Conservation (phyloP, 306 rosid species). For the Vigna nakashimae region DNA sequence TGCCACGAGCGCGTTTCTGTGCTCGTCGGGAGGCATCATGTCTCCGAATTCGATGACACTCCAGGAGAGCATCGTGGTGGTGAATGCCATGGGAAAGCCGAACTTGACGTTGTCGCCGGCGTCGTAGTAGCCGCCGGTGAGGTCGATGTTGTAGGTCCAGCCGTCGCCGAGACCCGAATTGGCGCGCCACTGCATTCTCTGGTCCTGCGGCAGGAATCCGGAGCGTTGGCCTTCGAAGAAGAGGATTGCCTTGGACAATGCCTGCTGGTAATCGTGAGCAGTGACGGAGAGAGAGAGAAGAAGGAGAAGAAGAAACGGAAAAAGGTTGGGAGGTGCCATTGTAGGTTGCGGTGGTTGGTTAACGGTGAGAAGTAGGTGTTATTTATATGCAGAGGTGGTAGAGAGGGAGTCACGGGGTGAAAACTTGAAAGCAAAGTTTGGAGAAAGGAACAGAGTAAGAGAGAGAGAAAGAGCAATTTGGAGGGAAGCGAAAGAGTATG, state of each 20-base stretch:
- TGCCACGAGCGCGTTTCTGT: conserved; percentile 65
- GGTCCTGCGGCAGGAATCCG: conserved; percentile 74
- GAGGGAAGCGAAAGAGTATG: conserved; percentile 40
- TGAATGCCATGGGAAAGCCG: conserved; percentile 93
- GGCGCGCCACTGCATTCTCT: conserved; percentile 68
- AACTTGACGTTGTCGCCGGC: conserved; percentile 96
- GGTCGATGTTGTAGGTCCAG: conserved; percentile 69
- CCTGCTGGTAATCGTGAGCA: conserved; percentile 68
- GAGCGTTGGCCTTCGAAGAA: conserved; percentile 96
- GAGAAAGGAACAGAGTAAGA: not conserved
- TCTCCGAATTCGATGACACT: conserved; percentile 92
- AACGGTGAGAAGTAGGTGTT: not conserved
- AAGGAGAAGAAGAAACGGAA: not conserved
- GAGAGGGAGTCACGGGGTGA: conserved; percentile 61
- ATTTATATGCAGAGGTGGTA: conserved; percentile 3
- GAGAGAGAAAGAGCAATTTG: conserved; percentile 1
- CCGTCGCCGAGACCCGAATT: conserved; percentile 83
- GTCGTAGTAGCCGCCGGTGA: conserved; percentile 93
- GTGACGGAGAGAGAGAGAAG: not conserved
- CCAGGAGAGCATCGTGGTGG: conserved; percentile 94
- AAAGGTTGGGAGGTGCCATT: conserved; percentile 35
- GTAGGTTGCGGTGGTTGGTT: not conserved
- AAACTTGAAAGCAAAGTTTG: conserved; percentile 47
- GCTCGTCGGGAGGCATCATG: conserved; percentile 72
- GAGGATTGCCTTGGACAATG: conserved; percentile 75